Base-by-base conservation (phyloP, 2,329 filamentous ascomycete species). In the Exophiala calicioides region DNA sequence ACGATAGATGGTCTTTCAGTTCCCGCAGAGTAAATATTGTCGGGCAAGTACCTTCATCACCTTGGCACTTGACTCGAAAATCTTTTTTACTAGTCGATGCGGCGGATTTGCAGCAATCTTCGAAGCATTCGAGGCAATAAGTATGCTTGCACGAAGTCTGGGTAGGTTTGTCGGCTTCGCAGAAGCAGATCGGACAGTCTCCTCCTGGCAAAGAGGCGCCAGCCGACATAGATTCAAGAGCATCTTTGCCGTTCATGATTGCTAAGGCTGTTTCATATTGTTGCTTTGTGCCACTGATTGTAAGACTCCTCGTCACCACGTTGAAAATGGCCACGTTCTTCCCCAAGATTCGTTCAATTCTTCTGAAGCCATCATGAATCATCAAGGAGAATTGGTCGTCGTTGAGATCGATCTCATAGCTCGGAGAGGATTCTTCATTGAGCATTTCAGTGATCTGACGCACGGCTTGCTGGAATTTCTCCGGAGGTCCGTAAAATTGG, bases 51-150 rank as follows among this genome's bases (percentile, higher is more conserved):
- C 45, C 54, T 30, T 18, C 47, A 12, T 51, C 47, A 20, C 55
- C 59, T 16, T 52, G 36, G 42, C 59, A 61, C 21, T 48, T 34
- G 33, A 60, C 45, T 33, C 48, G 48, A 20, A 58, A 49, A 10
- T 44, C 31, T 13, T 34, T 38, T 20, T 53, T 56, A 36, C 44
- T 47, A 9, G 47, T 54, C 15, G 55, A 51, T 26, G 46, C 31
- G 15, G 47, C 43, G n/a, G 57, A 48, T 40, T 39, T 52, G 43
- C 55, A 60, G 35, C 48, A 61, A 60, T 69, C 66, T 42, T 70
- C 71, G 46, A 84, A 68, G 58, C 81, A 84, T 27, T 76, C 72
- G 43, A 72, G 68, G 65, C 81, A 84, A 65, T 83, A 84, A 53
- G 78, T 76, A 65, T 84, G 81, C 53, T 82, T 78, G 64, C 81